Percentiles rank a stretch among this genome's conserved stretches.
Evolutionary conservation across 495 filamentous ascomycete genomes (phyloP).

Genomic region (Penicillium angulare): DNA sequence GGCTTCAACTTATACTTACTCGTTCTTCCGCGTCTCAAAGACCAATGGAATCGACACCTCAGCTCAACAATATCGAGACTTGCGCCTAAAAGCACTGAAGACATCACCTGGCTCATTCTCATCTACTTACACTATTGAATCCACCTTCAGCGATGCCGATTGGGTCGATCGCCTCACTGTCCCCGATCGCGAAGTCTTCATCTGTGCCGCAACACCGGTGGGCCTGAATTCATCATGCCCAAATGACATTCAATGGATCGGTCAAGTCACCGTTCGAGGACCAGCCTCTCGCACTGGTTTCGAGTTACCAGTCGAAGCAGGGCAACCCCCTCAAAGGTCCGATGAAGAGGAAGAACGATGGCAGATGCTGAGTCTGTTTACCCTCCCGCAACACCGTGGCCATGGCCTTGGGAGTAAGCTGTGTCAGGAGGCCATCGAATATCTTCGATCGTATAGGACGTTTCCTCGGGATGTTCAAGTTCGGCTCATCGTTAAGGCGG

Average conservation of each 20-base stretch:
- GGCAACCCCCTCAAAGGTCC: conserved; percentile 6
- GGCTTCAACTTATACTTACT: conserved; percentile 9
- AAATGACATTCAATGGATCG: conserved; percentile 24
- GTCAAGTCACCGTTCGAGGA: conserved; percentile 32
- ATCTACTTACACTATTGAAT: conserved; percentile 34
- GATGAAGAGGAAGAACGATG: conserved; percentile 30
- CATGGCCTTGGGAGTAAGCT: conserved; percentile 32
- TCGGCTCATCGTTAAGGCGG: conserved; percentile 32
- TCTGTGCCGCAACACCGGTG: conserved; percentile 26
- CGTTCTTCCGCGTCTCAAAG: conserved; percentile 21
- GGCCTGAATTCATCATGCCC: background rate
- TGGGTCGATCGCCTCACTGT: conserved; percentile 26
- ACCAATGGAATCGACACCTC: conserved; percentile 9
- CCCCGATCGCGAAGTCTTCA: conserved; percentile 21
- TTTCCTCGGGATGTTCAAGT: conserved; percentile 16
- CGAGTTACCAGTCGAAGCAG: conserved; percentile 19
- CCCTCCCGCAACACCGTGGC: conserved; percentile 28
- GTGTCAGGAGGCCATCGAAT: conserved; percentile 28
- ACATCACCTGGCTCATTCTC: conserved; percentile 29
- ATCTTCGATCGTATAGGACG: conserved; percentile 14
- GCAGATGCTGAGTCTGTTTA: conserved; percentile 40
- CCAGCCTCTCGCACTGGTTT: conserved; percentile 20
- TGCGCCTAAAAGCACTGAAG: conserved; percentile 21
- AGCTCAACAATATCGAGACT: conserved; percentile 24
- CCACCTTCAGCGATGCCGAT: conserved; percentile 20